Conservation (phyloP, 2,329 filamentous ascomycete genomes). For the Colletotrichum tropicicola region DNA sequence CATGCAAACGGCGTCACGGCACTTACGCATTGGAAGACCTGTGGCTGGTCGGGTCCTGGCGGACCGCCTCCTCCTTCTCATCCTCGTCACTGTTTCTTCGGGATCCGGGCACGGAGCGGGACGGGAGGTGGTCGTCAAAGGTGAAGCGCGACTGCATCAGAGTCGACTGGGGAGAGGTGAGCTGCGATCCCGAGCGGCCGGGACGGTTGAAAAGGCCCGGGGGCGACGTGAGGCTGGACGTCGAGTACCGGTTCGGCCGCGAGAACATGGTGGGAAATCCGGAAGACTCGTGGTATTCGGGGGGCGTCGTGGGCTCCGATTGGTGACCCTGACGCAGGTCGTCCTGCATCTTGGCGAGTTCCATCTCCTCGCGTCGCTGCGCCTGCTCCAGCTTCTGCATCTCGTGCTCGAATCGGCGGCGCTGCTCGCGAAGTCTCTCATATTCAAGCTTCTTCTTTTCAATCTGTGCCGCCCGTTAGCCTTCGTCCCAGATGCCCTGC, state of each 20-base stretch:
- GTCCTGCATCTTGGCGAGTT: slow-evolving; percentile 85
- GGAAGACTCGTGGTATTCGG: slow-evolving; percentile 82
- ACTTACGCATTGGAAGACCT: slow-evolving; percentile 84
- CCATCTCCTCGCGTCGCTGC: slow-evolving; percentile 82
- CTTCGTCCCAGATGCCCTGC: not conserved
- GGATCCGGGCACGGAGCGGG: slow-evolving; percentile 86
- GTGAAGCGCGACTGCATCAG: slow-evolving; percentile 67
- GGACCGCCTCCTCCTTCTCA: slow-evolving; percentile 81
- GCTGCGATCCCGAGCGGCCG: slow-evolving; percentile 79
- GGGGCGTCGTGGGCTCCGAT: slow-evolving; percentile 95
- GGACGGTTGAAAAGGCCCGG: slow-evolving; percentile 79
- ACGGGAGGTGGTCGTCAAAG: slow-evolving; percentile 74
- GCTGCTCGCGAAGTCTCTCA: slow-evolving; percentile 89
- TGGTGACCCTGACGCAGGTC: slow-evolving; percentile 81
- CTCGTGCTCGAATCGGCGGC: slow-evolving; percentile 88
- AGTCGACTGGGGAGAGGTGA: slow-evolving; percentile 79
- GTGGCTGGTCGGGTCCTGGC: slow-evolving; percentile 75
- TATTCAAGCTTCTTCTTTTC: slow-evolving; percentile 95
- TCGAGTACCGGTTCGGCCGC: slow-evolving; percentile 87
- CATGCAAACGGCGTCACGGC: not conserved
- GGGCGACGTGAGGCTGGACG: slow-evolving; percentile 85
- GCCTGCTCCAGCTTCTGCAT: slow-evolving; percentile 90
- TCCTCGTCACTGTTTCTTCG: slow-evolving; percentile 92
- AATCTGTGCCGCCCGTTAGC: slow-evolving; percentile 68
- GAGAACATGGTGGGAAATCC: slow-evolving; percentile 84